phyloP scores from a whole-genome alignment of 441 rosid genomes.

The Manihot esculenta region DNA sequence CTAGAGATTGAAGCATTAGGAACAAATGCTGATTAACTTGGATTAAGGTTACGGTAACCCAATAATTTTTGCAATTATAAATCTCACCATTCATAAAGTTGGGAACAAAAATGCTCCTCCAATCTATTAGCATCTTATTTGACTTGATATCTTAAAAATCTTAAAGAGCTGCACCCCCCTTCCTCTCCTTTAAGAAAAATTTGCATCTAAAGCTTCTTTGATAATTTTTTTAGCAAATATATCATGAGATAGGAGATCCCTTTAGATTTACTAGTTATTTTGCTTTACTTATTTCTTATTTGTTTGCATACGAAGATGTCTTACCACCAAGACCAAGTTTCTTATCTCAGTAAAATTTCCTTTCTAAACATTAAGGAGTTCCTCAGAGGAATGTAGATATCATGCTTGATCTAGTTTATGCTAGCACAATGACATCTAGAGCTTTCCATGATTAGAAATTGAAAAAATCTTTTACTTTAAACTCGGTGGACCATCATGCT shows the following conservation, averaged over 20 bases:
- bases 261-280: background rate
- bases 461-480: background rate
- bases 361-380: background rate
- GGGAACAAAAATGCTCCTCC: too few species aligned
- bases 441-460: background rate
- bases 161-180: too few species aligned
- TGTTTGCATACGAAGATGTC: background rate
- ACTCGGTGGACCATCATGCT: background rate
- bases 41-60: background rate
- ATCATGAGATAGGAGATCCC: background rate
- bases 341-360: background rate
- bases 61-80: background rate
- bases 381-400: background rate
- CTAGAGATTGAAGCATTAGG: background rate
- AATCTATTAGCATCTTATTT: background rate
- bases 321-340: background rate
- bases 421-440: constrained; percentile 1
- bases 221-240: background rate
- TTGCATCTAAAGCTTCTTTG: background rate
- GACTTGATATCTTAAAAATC: background rate
- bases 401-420: background rate
- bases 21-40: background rate
- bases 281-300: background rate
- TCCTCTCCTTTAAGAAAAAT: too few species aligned
- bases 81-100: too few species aligned